phyloP scores from a whole-genome alignment of 1,284 basidiomycete genomes.

The Sanghuangporus weigelae region DNA sequence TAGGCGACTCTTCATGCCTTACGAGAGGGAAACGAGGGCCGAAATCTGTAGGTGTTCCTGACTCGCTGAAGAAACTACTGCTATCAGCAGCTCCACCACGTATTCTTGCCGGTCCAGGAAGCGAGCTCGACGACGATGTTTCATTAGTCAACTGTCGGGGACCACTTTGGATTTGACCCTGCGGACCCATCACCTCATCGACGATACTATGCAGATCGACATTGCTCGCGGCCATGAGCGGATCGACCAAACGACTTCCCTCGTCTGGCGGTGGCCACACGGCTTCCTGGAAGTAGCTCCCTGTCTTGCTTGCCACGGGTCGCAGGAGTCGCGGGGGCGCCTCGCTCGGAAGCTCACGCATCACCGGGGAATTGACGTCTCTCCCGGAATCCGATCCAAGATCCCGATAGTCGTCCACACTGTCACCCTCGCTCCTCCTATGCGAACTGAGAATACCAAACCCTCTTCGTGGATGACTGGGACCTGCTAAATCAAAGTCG shows the following conservation, averaged over 20 bases:
- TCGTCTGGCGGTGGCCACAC: constrained; percentile 45
- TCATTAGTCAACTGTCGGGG: neutral
- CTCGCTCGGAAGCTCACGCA: constrained; percentile 14
- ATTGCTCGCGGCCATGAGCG: constrained; percentile 31
- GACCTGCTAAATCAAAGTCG: constrained; percentile 30
- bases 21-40: neutral
- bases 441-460: constrained; percentile 28
- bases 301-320: constrained; percentile 38
- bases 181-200: constrained; percentile 48
- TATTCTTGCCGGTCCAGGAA: neutral
- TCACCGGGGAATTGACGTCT: constrained; percentile 5
- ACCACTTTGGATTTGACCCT: neutral
- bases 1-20: constrained; percentile 4
- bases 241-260: constrained; percentile 38
- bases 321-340: constrained; percentile 34
- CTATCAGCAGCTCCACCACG: constrained; percentile 9
- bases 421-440: constrained; percentile 10
- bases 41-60: neutral
- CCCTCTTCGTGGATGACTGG: constrained; percentile 28
- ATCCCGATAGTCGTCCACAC: constrained; percentile 6
- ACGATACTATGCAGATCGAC: constrained; percentile 41
- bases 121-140: neutral
- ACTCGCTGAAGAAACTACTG: constrained; percentile 3
- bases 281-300: constrained; percentile 46
- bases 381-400: constrained; percentile 14